Base-by-base conservation (phyloP, 768 basidiomycete species). In the Cystobasidium ongulense region DNA sequence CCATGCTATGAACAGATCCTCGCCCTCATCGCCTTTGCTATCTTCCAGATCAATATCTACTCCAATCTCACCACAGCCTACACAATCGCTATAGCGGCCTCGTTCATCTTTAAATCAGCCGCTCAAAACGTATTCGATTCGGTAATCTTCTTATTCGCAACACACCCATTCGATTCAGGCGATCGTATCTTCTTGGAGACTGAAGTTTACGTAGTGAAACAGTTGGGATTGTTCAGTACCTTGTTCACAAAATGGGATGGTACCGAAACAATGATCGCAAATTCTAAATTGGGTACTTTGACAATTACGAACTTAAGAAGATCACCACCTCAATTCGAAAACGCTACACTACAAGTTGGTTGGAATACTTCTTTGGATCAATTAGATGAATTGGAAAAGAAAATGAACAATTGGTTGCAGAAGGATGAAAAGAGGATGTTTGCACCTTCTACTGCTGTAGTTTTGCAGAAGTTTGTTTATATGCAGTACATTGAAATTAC, bases 161-260 rank as follows among this genome's bases (percentile, higher is more conserved):
- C 89, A 1, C 90, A 91, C 79, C 89, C 89, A 1, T 90, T 87
- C 76, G 89, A 90, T 77, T 89, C 89, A 27, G 90, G 90, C 13
- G 90, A 91, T 81, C 85, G 90, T n/a, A 87, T 87, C 76, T 87
- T 90, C 78, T 87, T 91, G 75, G 88, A 88, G 75, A 78, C 86
- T 86, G 88, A 90, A 74, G 87, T 88, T 74, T 79, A 90, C 36
- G 84, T 89, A 33, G 90, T 91, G 35, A 91, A 89, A 81, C 88
- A 87, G 81, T 89, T 90, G 84, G 88, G 88, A 0, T 81, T 91
- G 36, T 90, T 91, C 78, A 89, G 89, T 29, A 91, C 90, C 1
- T 84, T 88, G 21, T 91, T 91, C 77, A 80, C 85, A 38, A 87
- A 90, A 36, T 78, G 84, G 18, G 90, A 91, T 77, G 89, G 89